Percentiles rank a stretch among this genome's conserved stretches.
phyloP scores from a whole-genome alignment of 768 basidiomycete species.

The Lactarius tabidus region DNA sequence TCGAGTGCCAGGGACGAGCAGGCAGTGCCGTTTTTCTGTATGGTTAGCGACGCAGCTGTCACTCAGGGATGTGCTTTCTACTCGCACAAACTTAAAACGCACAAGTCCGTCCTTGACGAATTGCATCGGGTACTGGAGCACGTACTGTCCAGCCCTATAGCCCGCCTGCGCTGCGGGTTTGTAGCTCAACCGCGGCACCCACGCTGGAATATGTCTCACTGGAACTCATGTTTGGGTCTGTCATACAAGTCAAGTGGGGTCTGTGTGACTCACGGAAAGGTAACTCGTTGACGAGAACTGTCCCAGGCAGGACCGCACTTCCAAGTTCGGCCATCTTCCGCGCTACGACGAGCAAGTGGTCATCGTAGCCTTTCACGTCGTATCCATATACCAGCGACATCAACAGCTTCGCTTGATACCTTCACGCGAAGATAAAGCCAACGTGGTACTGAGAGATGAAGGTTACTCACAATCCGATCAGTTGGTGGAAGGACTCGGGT shows the following conservation, averaged over 20 bases:
- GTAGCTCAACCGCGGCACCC: slow-evolving; percentile 14
- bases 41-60: not conserved
- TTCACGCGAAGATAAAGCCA: not conserved
- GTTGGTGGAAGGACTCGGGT: slow-evolving; percentile 3
- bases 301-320: slow-evolving; percentile 8
- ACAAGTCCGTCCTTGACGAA: slow-evolving; percentile 13
- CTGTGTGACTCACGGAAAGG: not conserved
- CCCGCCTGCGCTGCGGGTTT: slow-evolving; percentile 6
- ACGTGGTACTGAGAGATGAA: not conserved
- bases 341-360: slow-evolving; percentile 4
- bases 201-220: slow-evolving; percentile 16
- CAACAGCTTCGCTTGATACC: slow-evolving; percentile 13
- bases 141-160: slow-evolving; percentile 7
- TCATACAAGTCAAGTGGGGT: not conserved
- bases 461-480: slow-evolving; percentile 7
- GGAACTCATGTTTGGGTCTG: not conserved
- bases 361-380: slow-evolving; percentile 9
- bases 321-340: slow-evolving; percentile 16
- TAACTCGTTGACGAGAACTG: slow-evolving; percentile 12
- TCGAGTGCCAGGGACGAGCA: slow-evolving; percentile 12
- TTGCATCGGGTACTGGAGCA: slow-evolving; percentile 13
- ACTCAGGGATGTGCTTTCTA: not conserved
- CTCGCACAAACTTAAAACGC: not conserved
- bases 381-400: slow-evolving; percentile 14
- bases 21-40: slow-evolving; percentile 10